Percentiles rank a stretch among this genome's conserved stretches.
These are phyloP conservation scores for Lentinula lateritia DNA, from an alignment of 768 basidiomycete genomes.

Conservation along the genomic window DNA sequence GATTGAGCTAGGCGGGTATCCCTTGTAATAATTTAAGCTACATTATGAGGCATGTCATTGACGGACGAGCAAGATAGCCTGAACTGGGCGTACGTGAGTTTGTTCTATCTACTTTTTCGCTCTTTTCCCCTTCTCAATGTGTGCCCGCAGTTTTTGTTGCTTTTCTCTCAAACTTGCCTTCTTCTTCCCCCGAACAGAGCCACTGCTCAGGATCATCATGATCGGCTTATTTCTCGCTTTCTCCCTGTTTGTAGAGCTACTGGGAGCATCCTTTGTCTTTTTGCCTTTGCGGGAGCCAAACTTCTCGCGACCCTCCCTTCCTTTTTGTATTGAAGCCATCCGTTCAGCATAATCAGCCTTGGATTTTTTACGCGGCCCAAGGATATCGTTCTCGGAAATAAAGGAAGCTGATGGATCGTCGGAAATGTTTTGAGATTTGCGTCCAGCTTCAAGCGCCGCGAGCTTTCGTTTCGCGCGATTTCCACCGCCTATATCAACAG, in stretches of 20 bases:
- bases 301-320: slow-evolving; percentile 92
- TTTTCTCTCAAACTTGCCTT: slow-evolving; percentile 78
- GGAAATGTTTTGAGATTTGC: slow-evolving; percentile 27
- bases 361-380: slow-evolving; percentile 89
- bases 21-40: too few species aligned
- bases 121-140: slow-evolving; percentile 69
- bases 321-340: slow-evolving; percentile 86
- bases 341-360: slow-evolving; percentile 94
- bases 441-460: slow-evolving; percentile 68
- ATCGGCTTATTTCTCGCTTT: slow-evolving; percentile 93
- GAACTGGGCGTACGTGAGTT: too few species aligned
- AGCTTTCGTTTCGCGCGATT: slow-evolving; percentile 86
- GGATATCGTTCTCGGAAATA: slow-evolving; percentile 86
- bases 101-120: not conserved
- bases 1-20: slow-evolving; percentile 64
- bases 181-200: slow-evolving; percentile 76
- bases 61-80: not conserved
- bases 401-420: slow-evolving; percentile 40
- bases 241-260: slow-evolving; percentile 87
- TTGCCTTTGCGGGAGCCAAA: slow-evolving; percentile 90
- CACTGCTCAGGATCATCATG: slow-evolving; percentile 86
- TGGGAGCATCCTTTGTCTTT: slow-evolving; percentile 75
- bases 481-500: slow-evolving; percentile 66
- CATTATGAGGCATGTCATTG: too few species aligned
- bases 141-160: slow-evolving; percentile 70